Evolutionary conservation across 106 monocot species (phyloP).

Genomic region (Apostasia shenzhenica): DNA sequence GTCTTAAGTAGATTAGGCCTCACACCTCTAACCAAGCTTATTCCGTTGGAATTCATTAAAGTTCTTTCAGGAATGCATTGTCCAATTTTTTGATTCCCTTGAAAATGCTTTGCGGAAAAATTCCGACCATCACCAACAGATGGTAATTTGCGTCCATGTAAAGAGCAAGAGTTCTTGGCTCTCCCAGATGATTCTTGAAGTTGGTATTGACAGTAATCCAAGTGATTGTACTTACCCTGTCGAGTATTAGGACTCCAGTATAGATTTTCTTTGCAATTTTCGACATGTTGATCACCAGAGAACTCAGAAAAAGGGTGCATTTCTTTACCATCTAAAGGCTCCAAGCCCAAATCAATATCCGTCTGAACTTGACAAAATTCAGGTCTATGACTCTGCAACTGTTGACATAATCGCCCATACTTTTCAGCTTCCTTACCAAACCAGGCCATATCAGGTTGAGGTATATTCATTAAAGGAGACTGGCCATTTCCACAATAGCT

Average conservation of each 20-base stretch:
- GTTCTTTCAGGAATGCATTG: slow-evolving; percentile 18
- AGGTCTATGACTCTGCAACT: slow-evolving; percentile 13
- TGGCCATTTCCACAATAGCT: background rate
- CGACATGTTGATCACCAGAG: background rate
- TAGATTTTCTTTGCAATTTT: slow-evolving; percentile 2
- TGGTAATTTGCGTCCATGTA: background rate
- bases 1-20: slow-evolving; percentile 2
- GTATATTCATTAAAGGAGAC: slow-evolving; percentile 1
- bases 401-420: slow-evolving; percentile 1
- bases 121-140: background rate
- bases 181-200: slow-evolving; percentile 2
- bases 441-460: slow-evolving; percentile 3
- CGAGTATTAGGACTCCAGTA: slow-evolving; percentile 3
- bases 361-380: slow-evolving; percentile 3
- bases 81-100: slow-evolving; percentile 2
- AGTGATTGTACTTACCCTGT: background rate
- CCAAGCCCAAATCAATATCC: slow-evolving; percentile 7
- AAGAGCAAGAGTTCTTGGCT: slow-evolving; percentile 1
- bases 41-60: slow-evolving; percentile 9
- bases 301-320: slow-evolving; percentile 11
- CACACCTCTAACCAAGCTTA: slow-evolving; percentile 10
- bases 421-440: slow-evolving; percentile 10
- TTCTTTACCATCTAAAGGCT: slow-evolving; percentile 3
- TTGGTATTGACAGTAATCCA: slow-evolving; percentile 8
- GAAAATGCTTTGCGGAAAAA: slow-evolving; percentile 3